Percentiles rank a stretch among this genome's conserved stretches.
These are phyloP conservation scores for Aspergillus kassunensis DNA, from an alignment of 495 filamentous ascomycete species.

Conservation along the genomic window DNA sequence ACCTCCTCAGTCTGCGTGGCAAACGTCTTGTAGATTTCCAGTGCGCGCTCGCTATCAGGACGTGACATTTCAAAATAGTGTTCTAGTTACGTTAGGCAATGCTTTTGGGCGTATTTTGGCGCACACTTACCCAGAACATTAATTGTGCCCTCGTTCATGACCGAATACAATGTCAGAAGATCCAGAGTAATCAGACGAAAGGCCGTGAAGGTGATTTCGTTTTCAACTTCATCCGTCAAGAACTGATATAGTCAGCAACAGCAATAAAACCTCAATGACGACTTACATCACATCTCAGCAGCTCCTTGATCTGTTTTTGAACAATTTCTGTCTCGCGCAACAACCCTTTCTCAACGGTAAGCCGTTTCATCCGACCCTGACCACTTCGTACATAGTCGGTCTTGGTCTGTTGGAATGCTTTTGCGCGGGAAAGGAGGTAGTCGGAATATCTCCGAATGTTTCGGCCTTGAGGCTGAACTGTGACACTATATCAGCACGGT, in stretches of 20 bases:
- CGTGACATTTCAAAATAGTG: constrained; percentile 99
- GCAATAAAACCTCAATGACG: not conserved
- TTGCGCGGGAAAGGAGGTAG: constrained; percentile 79
- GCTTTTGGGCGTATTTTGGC: not conserved
- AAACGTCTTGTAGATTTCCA: constrained; percentile 91
- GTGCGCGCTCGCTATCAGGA: constrained; percentile 84
- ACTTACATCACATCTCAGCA: constrained; percentile 87
- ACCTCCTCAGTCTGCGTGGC: constrained; percentile 88
- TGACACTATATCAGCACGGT: constrained; percentile 8
- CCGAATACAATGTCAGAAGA: constrained; percentile 84
- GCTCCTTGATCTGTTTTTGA: constrained; percentile 78
- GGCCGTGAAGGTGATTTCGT: constrained; percentile 95
- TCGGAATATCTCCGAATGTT: constrained; percentile 91
- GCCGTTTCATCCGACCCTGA: constrained; percentile 74
- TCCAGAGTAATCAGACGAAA: constrained; percentile 91
- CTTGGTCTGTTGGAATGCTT: constrained; percentile 75
- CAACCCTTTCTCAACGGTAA: constrained; percentile 89
- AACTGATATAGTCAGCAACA: constrained; percentile 54
- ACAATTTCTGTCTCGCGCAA: constrained; percentile 89
- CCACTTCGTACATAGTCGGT: constrained; percentile 86
- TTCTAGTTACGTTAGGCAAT: constrained; percentile 48
- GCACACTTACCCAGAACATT: constrained; percentile 78
- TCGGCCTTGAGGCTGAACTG: constrained; percentile 88
- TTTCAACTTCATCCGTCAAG: constrained; percentile 84
- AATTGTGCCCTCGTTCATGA: constrained; percentile 96